These are phyloP conservation scores for Eucalyptus dawsonii DNA, from an alignment of 345 rosid genomes.

Conservation along the genomic window DNA sequence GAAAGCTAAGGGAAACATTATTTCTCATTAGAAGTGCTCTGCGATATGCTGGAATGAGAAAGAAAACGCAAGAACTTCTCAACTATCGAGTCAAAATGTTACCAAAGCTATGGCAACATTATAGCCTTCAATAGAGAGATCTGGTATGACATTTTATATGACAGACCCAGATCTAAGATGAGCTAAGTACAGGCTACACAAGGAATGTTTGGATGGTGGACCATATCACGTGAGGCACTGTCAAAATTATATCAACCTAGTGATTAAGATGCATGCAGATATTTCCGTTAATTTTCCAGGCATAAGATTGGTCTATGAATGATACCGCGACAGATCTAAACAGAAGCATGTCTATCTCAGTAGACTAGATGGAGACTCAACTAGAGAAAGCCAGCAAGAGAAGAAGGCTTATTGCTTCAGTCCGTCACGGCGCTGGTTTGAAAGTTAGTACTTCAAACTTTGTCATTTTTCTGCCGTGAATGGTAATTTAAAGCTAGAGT, in stretches of 20 bases:
- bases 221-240: not conserved
- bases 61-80: not conserved
- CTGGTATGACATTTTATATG: not conserved
- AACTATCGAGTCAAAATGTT: not conserved
- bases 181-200: not conserved
- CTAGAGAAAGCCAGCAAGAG: not conserved
- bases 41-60: not conserved
- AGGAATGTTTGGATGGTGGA: not conserved
- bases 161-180: not conserved
- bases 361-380: not conserved
- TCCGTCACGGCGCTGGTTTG: not conserved
- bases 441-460: not conserved
- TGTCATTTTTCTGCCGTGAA: not conserved
- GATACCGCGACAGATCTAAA: not conserved
- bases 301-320: not conserved
- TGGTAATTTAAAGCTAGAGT: not conserved
- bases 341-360: not conserved
- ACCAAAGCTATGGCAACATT: not conserved
- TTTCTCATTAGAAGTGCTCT: not conserved
- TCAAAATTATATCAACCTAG: not conserved
- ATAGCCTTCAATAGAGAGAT: not conserved
- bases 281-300: not conserved
- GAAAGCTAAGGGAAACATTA: not conserved
- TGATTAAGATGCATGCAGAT: not conserved
- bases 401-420: not conserved